phyloP scores from a whole-genome alignment of 2,329 filamentous ascomycete genomes.

The Xylaria sp. region DNA sequence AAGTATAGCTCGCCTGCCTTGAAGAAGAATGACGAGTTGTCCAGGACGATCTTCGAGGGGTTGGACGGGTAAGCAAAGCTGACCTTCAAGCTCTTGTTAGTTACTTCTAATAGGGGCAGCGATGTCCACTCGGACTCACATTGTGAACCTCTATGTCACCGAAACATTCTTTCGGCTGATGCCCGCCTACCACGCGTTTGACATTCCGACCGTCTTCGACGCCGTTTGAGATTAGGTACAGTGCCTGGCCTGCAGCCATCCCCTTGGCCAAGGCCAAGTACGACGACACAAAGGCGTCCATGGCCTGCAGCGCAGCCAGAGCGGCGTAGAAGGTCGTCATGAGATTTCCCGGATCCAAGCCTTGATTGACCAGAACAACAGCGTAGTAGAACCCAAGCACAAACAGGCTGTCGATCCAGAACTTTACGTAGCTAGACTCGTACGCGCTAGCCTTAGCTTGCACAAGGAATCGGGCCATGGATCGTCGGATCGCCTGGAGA shows the following conservation, averaged over 20 bases:
- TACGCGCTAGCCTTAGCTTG: constrained; percentile 71
- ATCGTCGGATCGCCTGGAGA: constrained; percentile 54
- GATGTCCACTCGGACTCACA: constrained; percentile 48
- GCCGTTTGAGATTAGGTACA: constrained; percentile 51
- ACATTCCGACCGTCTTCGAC: constrained; percentile 31
- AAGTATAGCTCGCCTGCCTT: constrained; percentile 74
- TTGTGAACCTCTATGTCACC: constrained; percentile 72
- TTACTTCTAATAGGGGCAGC: not conserved
- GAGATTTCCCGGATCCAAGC: constrained; percentile 66
- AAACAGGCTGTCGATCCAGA: constrained; percentile 79
- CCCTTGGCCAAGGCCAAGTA: constrained; percentile 80
- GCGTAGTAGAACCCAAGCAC: constrained; percentile 92
- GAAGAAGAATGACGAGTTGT: constrained; percentile 68
- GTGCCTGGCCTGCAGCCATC: constrained; percentile 68
- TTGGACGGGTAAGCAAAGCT: constrained; percentile 81
- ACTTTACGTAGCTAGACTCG: constrained; percentile 73
- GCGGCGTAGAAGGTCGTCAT: constrained; percentile 86
- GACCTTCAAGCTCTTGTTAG: constrained; percentile 53
- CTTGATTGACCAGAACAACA: constrained; percentile 65
- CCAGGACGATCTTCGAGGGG: constrained; percentile 60
- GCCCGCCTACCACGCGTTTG: constrained; percentile 36
- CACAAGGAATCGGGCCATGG: constrained; percentile 64
- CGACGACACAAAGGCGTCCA: constrained; percentile 76
- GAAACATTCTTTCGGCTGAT: constrained; percentile 49
- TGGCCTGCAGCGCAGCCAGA: constrained; percentile 72